Evolutionary conservation across 78 protist species (phyloP).

Genomic region (Cyanophora paradoxa): DNA sequence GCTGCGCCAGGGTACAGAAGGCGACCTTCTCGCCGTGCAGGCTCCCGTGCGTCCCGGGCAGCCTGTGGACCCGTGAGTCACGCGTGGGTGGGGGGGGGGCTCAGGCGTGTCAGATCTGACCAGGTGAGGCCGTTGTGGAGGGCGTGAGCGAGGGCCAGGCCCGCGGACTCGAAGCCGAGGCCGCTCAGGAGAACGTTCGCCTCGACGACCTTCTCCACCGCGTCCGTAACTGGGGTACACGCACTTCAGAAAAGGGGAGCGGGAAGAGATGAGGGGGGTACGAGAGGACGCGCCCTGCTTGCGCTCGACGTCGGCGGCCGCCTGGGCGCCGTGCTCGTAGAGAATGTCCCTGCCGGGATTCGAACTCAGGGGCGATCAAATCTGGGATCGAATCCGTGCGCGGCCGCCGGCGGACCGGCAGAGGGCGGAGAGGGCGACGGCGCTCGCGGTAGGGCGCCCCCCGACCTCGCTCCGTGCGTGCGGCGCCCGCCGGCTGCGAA

Average conservation of each 20-base stretch:
- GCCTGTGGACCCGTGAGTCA: too few species aligned
- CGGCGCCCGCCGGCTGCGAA: too few species aligned
- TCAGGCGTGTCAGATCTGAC: not conserved
- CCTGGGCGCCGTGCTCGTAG: too few species aligned
- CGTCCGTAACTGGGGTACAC: too few species aligned
- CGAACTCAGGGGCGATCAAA: too few species aligned
- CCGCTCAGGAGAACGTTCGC: conserved; percentile 29
- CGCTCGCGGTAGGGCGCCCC: not conserved
- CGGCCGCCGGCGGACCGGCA: too few species aligned
- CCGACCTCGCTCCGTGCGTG: not conserved
- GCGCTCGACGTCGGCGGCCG: too few species aligned
- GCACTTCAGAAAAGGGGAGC: too few species aligned
- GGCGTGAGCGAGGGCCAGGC: conserved; percentile 34
- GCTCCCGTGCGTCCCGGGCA: not conserved
- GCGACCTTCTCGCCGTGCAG: conserved; percentile 42
- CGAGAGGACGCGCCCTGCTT: too few species aligned
- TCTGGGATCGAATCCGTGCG: too few species aligned
- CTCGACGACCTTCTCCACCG: conserved; percentile 24
- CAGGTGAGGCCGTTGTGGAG: conserved; percentile 7
- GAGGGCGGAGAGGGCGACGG: conserved; percentile 4
- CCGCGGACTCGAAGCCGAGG: conserved; percentile 27
- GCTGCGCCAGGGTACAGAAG: conserved; percentile 18
- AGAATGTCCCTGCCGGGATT: too few species aligned
- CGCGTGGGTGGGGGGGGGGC: not conserved
- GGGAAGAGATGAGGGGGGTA: too few species aligned